Conservation (phyloP, 768 basidiomycete species). For the Omphalotus guepiniiformis region DNA sequence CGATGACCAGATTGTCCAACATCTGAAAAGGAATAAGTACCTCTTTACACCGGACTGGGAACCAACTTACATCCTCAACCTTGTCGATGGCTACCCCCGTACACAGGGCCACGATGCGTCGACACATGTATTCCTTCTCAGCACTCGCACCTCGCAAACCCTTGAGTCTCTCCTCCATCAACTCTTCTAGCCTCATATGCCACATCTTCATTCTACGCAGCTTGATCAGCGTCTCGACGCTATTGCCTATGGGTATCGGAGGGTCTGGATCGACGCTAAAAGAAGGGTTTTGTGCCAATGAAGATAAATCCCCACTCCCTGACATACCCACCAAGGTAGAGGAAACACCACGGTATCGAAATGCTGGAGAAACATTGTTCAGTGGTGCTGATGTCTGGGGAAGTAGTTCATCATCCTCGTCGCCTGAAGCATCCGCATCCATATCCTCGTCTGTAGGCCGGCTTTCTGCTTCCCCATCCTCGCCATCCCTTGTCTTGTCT, state of each 20-base stretch:
- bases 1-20: slow-evolving; percentile 79
- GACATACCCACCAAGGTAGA: slow-evolving; percentile 65
- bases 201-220: slow-evolving; percentile 77
- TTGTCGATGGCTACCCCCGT: slow-evolving; percentile 83
- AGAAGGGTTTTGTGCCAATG: slow-evolving; percentile 23
- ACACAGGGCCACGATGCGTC: slow-evolving; percentile 86
- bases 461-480: slow-evolving; percentile 16
- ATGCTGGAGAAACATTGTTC: slow-evolving; percentile 44
- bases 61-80: slow-evolving; percentile 76
- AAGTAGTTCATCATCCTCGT: slow-evolving; percentile 11
- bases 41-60: not conserved
- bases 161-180: slow-evolving; percentile 68
- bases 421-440: slow-evolving; percentile 12
- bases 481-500: slow-evolving; percentile 15
- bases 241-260: slow-evolving; percentile 57
- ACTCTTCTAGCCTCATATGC: slow-evolving; percentile 73
- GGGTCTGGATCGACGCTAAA: slow-evolving; percentile 71
- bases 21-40: slow-evolving; percentile 41
- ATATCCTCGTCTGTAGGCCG: slow-evolving; percentile 3
- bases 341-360: slow-evolving; percentile 62
- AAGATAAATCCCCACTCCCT: slow-evolving; percentile 57
- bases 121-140: slow-evolving; percentile 89
- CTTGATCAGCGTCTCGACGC: slow-evolving; percentile 57
- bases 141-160: slow-evolving; percentile 74
- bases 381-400: not conserved